Evolutionary conservation across 495 filamentous ascomycete species (phyloP), one percentile per base, ranked within the genome.

Genomic region (Ramalina intermedia): DNA sequence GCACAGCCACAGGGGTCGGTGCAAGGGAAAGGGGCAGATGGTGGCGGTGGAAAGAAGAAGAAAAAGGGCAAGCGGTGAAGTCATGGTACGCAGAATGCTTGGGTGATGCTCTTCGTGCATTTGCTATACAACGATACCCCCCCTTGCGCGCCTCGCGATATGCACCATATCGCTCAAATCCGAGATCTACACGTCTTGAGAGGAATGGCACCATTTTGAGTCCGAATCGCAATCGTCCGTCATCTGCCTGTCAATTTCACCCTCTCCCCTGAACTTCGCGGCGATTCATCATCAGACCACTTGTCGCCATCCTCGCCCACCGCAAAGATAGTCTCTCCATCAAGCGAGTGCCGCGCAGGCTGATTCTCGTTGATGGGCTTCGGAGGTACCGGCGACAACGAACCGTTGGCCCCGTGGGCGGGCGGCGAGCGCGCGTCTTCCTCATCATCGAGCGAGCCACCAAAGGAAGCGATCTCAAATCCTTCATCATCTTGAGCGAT

Each of bases 401-500:
- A 63, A 21, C 54, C 58, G 17, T 59, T 62, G 5, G 58, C 36
- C 43, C 60, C 51, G 49, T 65, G 59, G 45, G 55, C 36, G 17
- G 68, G 69, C 33, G 63, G 68, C 44, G 67, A 67, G 50, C 68
- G 64, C 14, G 61, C 66, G 39, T 73, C 69, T 56, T 76, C 77
- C 52, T 83, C 77, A 18, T 44, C 41, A 55, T 96, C 90, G 40
- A 88, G 74, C 0, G 75, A 81, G 61, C 87, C 85, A 24, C 85
- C 87, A 43, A 99, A 84, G 36, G 87, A 89, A 45, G 85, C 84
- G 56, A 99, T 94, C 62, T 99, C 93, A 57, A 99, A 96, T 11
- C 87, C 91, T 59, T 96, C 93, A 56, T 99, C 91, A 63, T 99
- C 89, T 76, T 96, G 91, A 6, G 93, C 91, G 59, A 99, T 80